Evolutionary conservation across 148 eudicot genomes (phyloP), one percentile per base, ranked within the genome.

Genomic region (Cornus controversa): DNA sequence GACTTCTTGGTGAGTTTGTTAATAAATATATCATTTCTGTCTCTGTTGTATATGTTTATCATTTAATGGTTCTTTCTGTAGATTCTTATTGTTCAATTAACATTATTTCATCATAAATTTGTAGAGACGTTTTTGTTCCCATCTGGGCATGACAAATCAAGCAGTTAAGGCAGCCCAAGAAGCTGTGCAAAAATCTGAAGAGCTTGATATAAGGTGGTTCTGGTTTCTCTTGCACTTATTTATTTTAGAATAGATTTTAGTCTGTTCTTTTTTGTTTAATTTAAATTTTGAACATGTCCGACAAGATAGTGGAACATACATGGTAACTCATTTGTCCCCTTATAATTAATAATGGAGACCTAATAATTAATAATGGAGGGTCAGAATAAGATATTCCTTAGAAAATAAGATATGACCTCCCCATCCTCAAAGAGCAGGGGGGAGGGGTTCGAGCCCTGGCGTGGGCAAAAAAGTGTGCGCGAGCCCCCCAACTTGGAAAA

Each of bases 1-100:
- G 90, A 87, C 78, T 87, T 83, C 71, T 77, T 87, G 88, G 88
- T 85, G 78, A 79, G 84, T 71, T 64, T 72, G 11, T 13, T 53
- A 26, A 31, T 26, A 16, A 53, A 10, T 78, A 2, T 29, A 29
- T 64, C 27, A 45, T 50, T 45, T 70, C n/a, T 53, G 60, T 65
- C 34, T 31, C 34, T 31, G 10, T 40, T 47, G 50, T 42, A 42
- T 20, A 62, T 9, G 23, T 9, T 58, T 18, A 42, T 37, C 5
- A 15, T 22, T 26, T 9, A n/a, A 6, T 20, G 64, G 20, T 34
- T 57, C 5, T 16, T 34, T 57, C 5, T 16, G 31, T 18, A 40
- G 0, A 11, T 24, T 64, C 13, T 15, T 63, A 10, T 22, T 31
- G 28, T 15, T 1, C 58, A 11, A 22, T 34, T 45, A 57, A 22